These are phyloP conservation scores for Phyllosticta capitalensis DNA, from an alignment of 2,329 filamentous ascomycete genomes.

Conservation along the genomic window DNA sequence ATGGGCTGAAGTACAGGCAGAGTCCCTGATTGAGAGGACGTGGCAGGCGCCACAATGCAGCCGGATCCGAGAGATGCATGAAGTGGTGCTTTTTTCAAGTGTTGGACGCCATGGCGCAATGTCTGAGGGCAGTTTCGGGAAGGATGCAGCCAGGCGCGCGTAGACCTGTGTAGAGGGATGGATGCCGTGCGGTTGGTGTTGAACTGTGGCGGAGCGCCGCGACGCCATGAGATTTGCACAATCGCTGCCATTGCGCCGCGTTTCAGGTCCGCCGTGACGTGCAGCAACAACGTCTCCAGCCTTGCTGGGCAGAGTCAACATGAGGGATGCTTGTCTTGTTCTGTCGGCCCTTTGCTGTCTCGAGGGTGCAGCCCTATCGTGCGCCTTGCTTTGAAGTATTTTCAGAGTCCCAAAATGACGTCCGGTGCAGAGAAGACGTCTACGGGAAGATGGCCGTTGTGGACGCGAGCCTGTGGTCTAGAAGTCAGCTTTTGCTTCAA, in stretches of 20 bases:
- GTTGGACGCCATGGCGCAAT: neutral
- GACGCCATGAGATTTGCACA: neutral
- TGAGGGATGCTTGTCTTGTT: neutral
- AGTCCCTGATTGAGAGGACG: neutral
- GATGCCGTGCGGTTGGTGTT: neutral
- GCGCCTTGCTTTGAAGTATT: neutral
- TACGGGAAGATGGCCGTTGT: neutral
- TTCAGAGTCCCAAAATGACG: neutral
- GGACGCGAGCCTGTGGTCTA: neutral
- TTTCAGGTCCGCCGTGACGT: neutral
- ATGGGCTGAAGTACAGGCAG: neutral
- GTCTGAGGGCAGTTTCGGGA: neutral
- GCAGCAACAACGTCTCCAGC: neutral
- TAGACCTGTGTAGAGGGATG: neutral
- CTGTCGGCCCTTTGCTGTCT: neutral
- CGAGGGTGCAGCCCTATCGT: neutral
- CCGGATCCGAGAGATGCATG: neutral
- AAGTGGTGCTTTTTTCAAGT: neutral
- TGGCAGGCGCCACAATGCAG: neutral
- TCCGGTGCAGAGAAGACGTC: neutral
- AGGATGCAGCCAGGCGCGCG: neutral
- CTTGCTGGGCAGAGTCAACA: neutral
- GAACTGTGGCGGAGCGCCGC: neutral
- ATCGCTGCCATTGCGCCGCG: neutral
- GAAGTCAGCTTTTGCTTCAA: neutral